A percentile compares a stretch with the other conserved stretches of the same genome.
These are phyloP conservation scores for Malassezia sp. DNA, from an alignment of 1,284 basidiomycete species.

Conservation along the genomic window DNA sequence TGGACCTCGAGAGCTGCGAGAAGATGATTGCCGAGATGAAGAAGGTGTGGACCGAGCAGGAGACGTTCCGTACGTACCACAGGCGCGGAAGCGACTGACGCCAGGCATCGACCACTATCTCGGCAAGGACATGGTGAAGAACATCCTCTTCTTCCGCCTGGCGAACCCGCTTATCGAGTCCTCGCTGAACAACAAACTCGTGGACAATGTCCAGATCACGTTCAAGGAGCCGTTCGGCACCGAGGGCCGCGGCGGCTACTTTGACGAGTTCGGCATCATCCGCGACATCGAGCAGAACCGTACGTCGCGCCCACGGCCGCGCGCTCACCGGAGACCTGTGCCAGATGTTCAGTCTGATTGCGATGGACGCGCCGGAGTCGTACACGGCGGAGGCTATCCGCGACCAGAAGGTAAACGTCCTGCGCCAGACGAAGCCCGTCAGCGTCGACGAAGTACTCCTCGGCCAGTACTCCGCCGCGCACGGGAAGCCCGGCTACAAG, in stretches of 20 bases:
- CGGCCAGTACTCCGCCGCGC: constrained; percentile 45
- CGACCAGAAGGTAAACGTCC: constrained; percentile 46
- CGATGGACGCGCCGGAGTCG: constrained; percentile 46
- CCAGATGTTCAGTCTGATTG: constrained; percentile 45
- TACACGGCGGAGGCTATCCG: constrained; percentile 47
- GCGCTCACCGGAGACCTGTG: too few relatives aligned
- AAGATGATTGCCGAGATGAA: constrained; percentile 45
- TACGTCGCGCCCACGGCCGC: too few relatives aligned
- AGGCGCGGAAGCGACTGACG: too few relatives aligned
- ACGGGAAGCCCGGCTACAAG: constrained; percentile 48
- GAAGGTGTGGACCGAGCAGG: constrained; percentile 43
- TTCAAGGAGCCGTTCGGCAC: constrained; percentile 48
- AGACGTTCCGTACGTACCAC: constrained; percentile 47
- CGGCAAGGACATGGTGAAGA: constrained; percentile 47
- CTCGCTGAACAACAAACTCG: constrained; percentile 44
- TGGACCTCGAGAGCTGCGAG: constrained; percentile 39
- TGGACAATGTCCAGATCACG: constrained; percentile 47
- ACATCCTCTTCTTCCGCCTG: constrained; percentile 42
- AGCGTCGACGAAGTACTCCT: constrained; percentile 42
- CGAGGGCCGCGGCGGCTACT: constrained; percentile 48
- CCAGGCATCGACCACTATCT: constrained; percentile 47
- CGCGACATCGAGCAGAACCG: constrained; percentile 48
- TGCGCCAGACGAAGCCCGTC: constrained; percentile 43
- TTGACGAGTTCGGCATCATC: constrained; percentile 49
- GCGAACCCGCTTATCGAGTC: constrained; percentile 42